Percentiles rank a stretch among this genome's conserved stretches.
Conservation (phyloP, 495 filamentous ascomycete genomes). For the Neurospora sp. region DNA sequence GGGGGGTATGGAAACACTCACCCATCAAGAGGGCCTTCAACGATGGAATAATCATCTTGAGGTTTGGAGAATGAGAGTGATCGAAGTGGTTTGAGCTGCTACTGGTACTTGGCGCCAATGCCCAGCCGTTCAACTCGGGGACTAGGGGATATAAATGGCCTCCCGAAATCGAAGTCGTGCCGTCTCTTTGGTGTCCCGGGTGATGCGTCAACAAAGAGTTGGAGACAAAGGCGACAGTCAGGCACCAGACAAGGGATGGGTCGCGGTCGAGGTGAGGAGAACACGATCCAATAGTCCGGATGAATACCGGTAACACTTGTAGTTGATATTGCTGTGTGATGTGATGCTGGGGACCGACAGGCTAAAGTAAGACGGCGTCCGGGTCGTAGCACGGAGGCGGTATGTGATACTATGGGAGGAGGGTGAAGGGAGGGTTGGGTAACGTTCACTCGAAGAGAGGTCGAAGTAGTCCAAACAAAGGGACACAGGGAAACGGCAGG, state of each 20-base stretch:
- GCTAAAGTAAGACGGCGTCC: neutral
- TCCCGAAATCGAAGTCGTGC: neutral
- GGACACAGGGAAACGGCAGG: neutral
- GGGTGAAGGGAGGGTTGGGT: neutral
- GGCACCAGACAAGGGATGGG: neutral
- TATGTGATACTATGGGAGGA: neutral
- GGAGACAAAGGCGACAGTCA: neutral
- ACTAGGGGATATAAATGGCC: neutral
- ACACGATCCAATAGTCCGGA: neutral
- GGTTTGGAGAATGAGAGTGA: neutral
- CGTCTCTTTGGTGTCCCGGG: neutral
- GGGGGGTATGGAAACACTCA: neutral
- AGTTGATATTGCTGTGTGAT: neutral
- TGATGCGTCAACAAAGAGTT: neutral
- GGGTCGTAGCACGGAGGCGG: neutral
- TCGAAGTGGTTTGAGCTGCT: neutral
- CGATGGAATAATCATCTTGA: conserved; percentile 4
- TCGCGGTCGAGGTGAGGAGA: neutral
- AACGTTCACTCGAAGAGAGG: neutral
- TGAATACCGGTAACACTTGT: neutral
- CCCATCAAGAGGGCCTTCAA: conserved; percentile 4
- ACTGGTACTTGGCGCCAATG: neutral
- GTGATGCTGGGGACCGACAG: neutral
- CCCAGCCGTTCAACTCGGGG: neutral
- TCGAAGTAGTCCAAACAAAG: neutral